Evolutionary conservation across 139 green algal species (phyloP).

Genomic region (Tetradesmus obliquus): DNA sequence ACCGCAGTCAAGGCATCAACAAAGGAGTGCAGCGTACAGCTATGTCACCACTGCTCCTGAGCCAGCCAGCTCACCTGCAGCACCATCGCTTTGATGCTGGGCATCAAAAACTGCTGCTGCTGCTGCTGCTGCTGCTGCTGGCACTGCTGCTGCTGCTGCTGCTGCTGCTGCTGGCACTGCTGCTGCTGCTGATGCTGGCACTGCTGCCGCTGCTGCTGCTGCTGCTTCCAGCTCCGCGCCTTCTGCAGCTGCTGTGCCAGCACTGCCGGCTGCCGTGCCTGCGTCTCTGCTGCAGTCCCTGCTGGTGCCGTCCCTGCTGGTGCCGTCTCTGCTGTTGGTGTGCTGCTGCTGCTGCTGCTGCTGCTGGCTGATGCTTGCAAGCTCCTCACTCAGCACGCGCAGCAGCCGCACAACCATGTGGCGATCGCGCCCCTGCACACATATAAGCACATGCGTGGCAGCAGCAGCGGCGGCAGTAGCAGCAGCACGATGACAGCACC

Average conservation of each 20-base stretch:
- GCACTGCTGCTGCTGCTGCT: background rate
- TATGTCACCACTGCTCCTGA: no score
- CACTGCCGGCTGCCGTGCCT: background rate
- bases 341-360: background rate
- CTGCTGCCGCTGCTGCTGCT: background rate
- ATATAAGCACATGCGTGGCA: background rate
- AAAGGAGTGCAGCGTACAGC: no score
- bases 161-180: background rate
- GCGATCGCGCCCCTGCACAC: background rate
- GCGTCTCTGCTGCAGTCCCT: background rate
- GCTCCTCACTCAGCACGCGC: background rate
- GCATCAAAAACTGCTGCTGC: background rate
- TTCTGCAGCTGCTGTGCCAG: background rate
- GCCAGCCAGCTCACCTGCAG: background rate
- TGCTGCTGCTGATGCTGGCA: background rate
- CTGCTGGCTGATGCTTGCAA: conserved; percentile 15
- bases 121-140: background rate
- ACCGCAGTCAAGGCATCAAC: no score
- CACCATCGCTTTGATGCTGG: background rate
- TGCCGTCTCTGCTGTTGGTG: background rate
- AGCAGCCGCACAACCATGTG: background rate
- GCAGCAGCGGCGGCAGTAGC: background rate
- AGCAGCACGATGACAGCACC: background rate
- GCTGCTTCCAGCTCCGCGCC: background rate
- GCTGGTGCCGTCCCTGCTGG: conserved; percentile 15